Base-by-base conservation (phyloP, 2,329 filamentous ascomycete species). In the Botryotinia calthae region DNA sequence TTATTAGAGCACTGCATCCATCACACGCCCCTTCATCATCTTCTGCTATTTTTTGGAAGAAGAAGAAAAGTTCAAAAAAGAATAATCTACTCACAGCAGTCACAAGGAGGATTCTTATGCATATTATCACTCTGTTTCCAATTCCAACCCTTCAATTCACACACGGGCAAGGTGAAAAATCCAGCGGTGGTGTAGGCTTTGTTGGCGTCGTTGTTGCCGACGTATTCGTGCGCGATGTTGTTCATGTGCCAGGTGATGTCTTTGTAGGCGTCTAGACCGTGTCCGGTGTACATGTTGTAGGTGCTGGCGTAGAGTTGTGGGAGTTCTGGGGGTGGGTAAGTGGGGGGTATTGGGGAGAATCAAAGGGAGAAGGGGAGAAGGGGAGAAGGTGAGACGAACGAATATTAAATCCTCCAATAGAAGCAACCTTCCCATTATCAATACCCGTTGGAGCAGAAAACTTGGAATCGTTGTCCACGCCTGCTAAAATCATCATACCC, bases 51-150 rank as follows among this genome's bases (percentile, higher is more conserved):
- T 3, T 14, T 20, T 12, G 6, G 1, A 2, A 20, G 6, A 4
- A 18, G 25, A 22, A 3, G 1, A 20, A 20, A 37, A 8, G 5
- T 37, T 9, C n/a, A n/a, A n/a, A n/a, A n/a, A n/a, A n/a, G n/a
- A n/a, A n/a, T n/a, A 34, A 31, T 18, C 25, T 31, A 65, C 42
- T 48, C 16, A 65, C 63, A 14, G 8, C 28, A 65, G 51, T 65
- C 63, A 18, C 63, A 65, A 51, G 44, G 63, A 16, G 28, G 44
- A 48, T 22, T 48, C 6, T 48, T 46, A 9, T 65, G 9, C 44
- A 65, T 65, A 5, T 65, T 12, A 51, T 48, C 63, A 37, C 44
- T 65, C 28, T 65, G 44, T 18, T 65, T 65, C 44, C 63, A 65
- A 37, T 65, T 37, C 1, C 10, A 48, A 10, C 28, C 10, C 16